Percentiles rank a stretch among this genome's conserved stretches.
These are phyloP conservation scores for Cymbidium sinense DNA, from an alignment of 106 monocot genomes.

Conservation along the genomic window DNA sequence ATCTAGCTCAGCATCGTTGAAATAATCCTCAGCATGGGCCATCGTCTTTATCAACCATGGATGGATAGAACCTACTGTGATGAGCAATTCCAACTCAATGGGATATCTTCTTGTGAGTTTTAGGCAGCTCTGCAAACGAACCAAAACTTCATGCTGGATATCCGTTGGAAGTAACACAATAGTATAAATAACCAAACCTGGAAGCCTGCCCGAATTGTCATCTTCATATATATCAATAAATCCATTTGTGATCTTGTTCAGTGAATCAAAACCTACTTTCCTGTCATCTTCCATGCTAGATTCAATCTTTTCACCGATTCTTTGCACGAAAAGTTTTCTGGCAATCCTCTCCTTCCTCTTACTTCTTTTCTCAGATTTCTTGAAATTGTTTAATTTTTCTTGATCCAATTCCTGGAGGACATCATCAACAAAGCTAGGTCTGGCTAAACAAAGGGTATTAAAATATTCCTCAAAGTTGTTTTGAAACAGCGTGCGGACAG, in stretches of 20 bases:
- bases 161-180: slow-evolving; percentile 37
- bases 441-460: slow-evolving; percentile 62
- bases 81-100: slow-evolving; percentile 47
- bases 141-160: slow-evolving; percentile 36
- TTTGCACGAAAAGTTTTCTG: slow-evolving; percentile 57
- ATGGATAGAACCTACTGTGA: slow-evolving; percentile 61
- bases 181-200: slow-evolving; percentile 59
- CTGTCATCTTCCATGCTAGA: slow-evolving; percentile 32
- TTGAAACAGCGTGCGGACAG: slow-evolving; percentile 69
- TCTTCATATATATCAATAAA: slow-evolving; percentile 55
- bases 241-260: slow-evolving; percentile 35
- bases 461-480: slow-evolving; percentile 87
- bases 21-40: slow-evolving; percentile 31
- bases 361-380: slow-evolving; percentile 19
- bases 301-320: slow-evolving; percentile 56
- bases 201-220: slow-evolving; percentile 32
- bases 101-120: slow-evolving; percentile 24
- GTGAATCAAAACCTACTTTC: slow-evolving; percentile 38
- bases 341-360: slow-evolving; percentile 38
- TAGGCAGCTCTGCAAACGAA: slow-evolving; percentile 32
- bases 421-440: slow-evolving; percentile 53
- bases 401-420: slow-evolving; percentile 29
- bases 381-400: slow-evolving; percentile 6
- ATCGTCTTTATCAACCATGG: slow-evolving; percentile 54
- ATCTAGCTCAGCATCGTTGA: slow-evolving; percentile 32